A percentile compares a stretch with the other conserved stretches of the same genome.
phyloP scores from a whole-genome alignment of 192 early-diverging fungal genomes.

The Umbelopsis isabellina region DNA sequence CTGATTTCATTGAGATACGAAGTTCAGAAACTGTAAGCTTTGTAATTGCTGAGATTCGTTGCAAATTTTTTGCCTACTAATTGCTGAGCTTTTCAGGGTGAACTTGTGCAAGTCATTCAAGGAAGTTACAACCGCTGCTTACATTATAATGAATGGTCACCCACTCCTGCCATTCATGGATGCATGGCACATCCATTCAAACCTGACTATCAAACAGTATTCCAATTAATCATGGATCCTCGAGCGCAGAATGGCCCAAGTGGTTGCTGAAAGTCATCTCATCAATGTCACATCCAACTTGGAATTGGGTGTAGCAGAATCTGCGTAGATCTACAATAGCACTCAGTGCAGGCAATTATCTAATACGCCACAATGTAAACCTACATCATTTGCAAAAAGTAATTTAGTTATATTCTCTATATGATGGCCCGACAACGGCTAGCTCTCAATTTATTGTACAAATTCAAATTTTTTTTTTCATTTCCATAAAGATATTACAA shows the following conservation, averaged over 20 bases:
- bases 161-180: constrained; percentile 16
- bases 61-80: not conserved
- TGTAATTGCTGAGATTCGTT: not conserved
- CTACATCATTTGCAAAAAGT: not conserved
- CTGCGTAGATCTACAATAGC: too few species aligned
- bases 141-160: not conserved
- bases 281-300: too few species aligned
- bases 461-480: not conserved
- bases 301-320: too few species aligned
- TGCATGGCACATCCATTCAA: constrained; percentile 27
- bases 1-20: constrained; percentile 88
- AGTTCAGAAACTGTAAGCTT: constrained; percentile 70
- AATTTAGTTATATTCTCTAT: not conserved
- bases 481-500: constrained; percentile 4
- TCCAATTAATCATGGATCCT: constrained; percentile 19
- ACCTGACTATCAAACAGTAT: constrained; percentile 26
- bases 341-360: too few species aligned
- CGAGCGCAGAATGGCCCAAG: not conserved
- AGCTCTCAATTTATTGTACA: constrained; percentile 15
- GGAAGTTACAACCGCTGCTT: constrained; percentile 26
- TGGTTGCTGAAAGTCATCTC: not conserved
- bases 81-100: constrained; percentile 23
- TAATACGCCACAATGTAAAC: not conserved
- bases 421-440: not conserved
- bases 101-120: constrained; percentile 24